Percentiles rank a stretch among this genome's conserved stretches.
phyloP scores from a whole-genome alignment of 306 rosid genomes.

The Glycyrrhiza uralensis region DNA sequence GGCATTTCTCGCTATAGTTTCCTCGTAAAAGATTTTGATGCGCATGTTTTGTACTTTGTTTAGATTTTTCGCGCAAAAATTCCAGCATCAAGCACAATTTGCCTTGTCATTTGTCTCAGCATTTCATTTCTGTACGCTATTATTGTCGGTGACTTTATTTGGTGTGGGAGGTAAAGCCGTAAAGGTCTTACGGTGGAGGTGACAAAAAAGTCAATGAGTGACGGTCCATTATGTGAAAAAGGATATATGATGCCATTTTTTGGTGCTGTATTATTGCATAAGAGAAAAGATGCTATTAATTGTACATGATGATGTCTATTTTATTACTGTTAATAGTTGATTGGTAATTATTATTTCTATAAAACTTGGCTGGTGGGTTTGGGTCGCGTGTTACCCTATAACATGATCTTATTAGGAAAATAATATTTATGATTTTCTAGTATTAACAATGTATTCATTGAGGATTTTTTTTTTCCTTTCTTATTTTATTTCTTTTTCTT shows the following conservation, averaged over 20 bases:
- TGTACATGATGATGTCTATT: conserved; percentile 8
- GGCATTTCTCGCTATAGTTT: background rate
- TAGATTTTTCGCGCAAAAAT: background rate
- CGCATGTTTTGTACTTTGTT: conserved; percentile 8
- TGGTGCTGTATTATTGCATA: conserved; percentile 10
- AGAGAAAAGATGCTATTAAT: conserved; percentile 22
- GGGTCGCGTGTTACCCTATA: conserved; percentile 1
- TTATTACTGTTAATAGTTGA: conserved; percentile 17
- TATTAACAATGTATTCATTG: background rate
- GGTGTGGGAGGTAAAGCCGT: background rate
- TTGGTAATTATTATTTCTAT: conserved; percentile 24
- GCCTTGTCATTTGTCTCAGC: background rate
- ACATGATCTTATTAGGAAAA: conserved; percentile 9
- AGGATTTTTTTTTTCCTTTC: background rate
- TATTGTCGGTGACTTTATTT: conserved; percentile 26
- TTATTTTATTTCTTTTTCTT: background rate
- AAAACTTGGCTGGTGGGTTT: background rate
- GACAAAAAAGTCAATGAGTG: conserved; percentile 9
- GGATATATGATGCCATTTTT: conserved; percentile 2
- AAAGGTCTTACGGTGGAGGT: conserved; percentile 10
- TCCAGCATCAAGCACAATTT: background rate
- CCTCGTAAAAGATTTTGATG: background rate
- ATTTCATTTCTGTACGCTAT: conserved; percentile 5
- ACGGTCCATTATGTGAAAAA: background rate
- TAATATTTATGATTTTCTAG: background rate